Evolutionary conservation across 139 green algal genomes (phyloP), one percentile per base, ranked within the genome.

Genomic region (Chlamydomonas sp.): DNA sequence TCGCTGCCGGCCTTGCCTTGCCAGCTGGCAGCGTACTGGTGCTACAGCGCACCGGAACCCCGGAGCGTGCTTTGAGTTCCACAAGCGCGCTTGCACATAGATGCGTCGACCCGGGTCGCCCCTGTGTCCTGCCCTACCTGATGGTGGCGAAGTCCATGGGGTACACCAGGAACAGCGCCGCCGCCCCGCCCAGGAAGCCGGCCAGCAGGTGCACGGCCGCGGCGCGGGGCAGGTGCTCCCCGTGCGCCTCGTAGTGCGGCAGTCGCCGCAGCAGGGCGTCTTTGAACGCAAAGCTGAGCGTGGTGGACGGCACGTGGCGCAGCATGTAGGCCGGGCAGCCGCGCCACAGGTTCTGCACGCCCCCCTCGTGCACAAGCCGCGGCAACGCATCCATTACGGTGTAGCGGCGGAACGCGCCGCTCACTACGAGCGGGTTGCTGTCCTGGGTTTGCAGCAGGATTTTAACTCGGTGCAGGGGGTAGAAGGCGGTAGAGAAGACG

Each of bases 231-330:
- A 87, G 83, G 4, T 75, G 20, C 31, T 66, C 31, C 31, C 6
- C 59, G 31, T 59, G 63, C 3, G 49, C 16, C 18, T 79, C 57
- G 72, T 49, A 4, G 62, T 72, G 76, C 59, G 63, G 75, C 62
- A 84, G 59, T 9, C 9, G 58, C 49, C 74, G 66, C 79, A 90
- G 74, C 74, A 88, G 7, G 1, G 64, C 78, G 71, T 92, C 90
- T 87, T 94, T 94, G 89, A 92, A 89, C 57, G 91, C 87, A 14
- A 94, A 94, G n/a, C 72, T 87, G 15, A 94, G 81, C 9, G 89
- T 90, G 57, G 77, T 90, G 85, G 64, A 82, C 69, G 85, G 79
- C 31, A 86, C 73, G 20, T 85, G 86, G 60, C 91, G 83, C 73
- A 91, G 58, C 77, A 93, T 83, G 86, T 93, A 93, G 9, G 91